Base-by-base conservation (phyloP, 768 basidiomycete genomes). In the Xerocomellus chrysenteron region DNA sequence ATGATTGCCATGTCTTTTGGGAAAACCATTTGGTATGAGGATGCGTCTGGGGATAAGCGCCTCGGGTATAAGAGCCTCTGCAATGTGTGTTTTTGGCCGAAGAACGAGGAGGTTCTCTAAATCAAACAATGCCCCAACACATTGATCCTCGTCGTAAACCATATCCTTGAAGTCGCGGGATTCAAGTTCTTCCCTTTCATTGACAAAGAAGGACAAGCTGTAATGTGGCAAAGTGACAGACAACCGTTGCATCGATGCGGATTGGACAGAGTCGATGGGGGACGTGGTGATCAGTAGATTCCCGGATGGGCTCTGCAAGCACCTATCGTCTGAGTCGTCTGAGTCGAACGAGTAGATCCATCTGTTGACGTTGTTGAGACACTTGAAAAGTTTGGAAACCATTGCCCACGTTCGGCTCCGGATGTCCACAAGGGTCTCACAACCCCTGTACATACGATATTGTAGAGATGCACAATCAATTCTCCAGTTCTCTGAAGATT, bases 51-150 rank as follows among this genome's bases (percentile, higher is more conserved):
- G 24, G 9, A 45, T 8, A 4, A 45, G 13, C 4, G 4, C 4
- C 16, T 26, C 19, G 9, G 26, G 28, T 5, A 45, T 10, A 7
- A 45, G 16, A 9, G 24, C 17, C 4, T 12, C 44, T 17, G 7
- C 17, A n/a, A 17, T 17, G 7, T n/a, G 44, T 5, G 16, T n/a
- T 4, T n/a, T 45, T 4, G 44, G 28, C 21, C 26, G 28, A 28
- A 43, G 16, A 8, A 80, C 67, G 41, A 77, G 73, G 43, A 65
- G 73, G 30, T 54, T 68, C 6, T 37, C 35, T 41, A 82, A 58
- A 11, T 80, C 81, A 40, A 77, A 65, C 60, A 82, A 65, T 2
- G 78, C 72, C 1, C 75, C 77, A 9, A 65, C 58, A 0, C 66
- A 75, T 54, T 80, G 80, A 35, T 66, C 42, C 5, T 50, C 10